Percentiles rank a stretch among this genome's conserved stretches.
phyloP scores from a whole-genome alignment of 306 rosid genomes.

The Gleditsia sinensis region DNA sequence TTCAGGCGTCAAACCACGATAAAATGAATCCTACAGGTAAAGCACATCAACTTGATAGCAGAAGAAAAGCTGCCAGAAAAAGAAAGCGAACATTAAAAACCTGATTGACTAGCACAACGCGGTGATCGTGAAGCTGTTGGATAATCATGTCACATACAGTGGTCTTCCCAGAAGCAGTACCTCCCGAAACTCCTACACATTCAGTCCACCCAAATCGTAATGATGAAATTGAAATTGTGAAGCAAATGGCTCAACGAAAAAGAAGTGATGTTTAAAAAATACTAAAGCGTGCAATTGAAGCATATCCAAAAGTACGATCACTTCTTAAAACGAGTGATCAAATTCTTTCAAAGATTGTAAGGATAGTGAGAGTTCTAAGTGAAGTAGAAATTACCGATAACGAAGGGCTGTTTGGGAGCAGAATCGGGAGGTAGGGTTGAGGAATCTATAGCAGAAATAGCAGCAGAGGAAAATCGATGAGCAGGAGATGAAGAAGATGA shows the following conservation, averaged over 20 bases:
- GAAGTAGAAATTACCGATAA: slow-evolving; percentile 59
- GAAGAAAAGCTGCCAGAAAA: neutral
- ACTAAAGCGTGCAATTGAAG: neutral
- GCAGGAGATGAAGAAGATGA: slow-evolving; percentile 51
- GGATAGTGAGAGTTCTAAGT: neutral
- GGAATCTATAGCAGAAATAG: slow-evolving; percentile 30
- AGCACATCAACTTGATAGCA: neutral
- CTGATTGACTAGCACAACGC: slow-evolving; percentile 95
- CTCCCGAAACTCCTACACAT: slow-evolving; percentile 88
- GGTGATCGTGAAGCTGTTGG: slow-evolving; percentile 98
- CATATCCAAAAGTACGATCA: neutral
- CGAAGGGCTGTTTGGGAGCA: slow-evolving; percentile 69
- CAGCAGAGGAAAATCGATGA: slow-evolving; percentile 35
- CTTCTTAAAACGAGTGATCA: neutral
- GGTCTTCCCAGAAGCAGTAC: slow-evolving; percentile 99
- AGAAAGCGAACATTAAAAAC: slow-evolving; percentile 24
- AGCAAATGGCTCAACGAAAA: neutral
- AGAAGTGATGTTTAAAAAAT: neutral
- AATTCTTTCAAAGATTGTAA: neutral
- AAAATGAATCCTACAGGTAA: slow-evolving; percentile 75
- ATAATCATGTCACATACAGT: slow-evolving; percentile 98
- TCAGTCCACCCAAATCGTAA: neutral
- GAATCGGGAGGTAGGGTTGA: slow-evolving; percentile 50
- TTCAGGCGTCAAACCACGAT: slow-evolving; percentile 91
- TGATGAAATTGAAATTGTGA: neutral